phyloP scores from a whole-genome alignment of 2,329 filamentous ascomycete species.

The Beauveria bassiana region DNA sequence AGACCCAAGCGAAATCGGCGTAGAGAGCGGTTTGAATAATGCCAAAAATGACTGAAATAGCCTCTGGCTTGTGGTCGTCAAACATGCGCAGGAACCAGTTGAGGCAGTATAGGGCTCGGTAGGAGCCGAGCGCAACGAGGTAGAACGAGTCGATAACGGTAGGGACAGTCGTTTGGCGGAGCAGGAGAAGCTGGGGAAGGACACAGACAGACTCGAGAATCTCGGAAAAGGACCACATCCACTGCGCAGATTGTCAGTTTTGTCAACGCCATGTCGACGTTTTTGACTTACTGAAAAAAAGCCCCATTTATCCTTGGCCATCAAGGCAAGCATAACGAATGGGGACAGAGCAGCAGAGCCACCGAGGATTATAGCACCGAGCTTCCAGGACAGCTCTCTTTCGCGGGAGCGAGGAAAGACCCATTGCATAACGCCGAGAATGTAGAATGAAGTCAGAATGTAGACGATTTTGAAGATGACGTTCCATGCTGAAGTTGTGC shows the following conservation, averaged over 20 bases:
- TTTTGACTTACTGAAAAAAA: conserved; percentile 40
- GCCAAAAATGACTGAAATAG: conserved; percentile 76
- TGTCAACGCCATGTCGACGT: no score
- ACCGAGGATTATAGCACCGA: conserved; percentile 62
- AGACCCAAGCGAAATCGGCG: conserved; percentile 93
- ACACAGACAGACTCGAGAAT: conserved; percentile 88
- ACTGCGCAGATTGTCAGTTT: conserved; percentile 36
- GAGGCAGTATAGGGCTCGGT: conserved; percentile 80
- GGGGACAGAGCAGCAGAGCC: conserved; percentile 63
- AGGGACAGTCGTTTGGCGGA: conserved; percentile 89
- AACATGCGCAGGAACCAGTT: conserved; percentile 76
- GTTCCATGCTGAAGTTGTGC: conserved; percentile 55
- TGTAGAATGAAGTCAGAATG: conserved; percentile 75
- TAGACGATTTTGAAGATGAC: conserved; percentile 85
- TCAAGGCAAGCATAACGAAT: conserved; percentile 62
- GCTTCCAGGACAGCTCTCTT: conserved; percentile 86
- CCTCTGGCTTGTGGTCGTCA: conserved; percentile 56
- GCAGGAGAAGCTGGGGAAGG: conserved; percentile 81
- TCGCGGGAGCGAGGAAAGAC: conserved; percentile 83
- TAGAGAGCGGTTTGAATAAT: conserved; percentile 85
- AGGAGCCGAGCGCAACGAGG: conserved; percentile 77
- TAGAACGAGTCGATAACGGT: conserved; percentile 98
- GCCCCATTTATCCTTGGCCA: conserved; percentile 34
- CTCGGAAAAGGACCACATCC: conserved; percentile 80
- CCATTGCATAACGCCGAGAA: conserved; percentile 79